Evolutionary conservation across 108 stramenopile species (phyloP), one percentile per base, ranked within the genome.

Genomic region (Nitzschia sp.): DNA sequence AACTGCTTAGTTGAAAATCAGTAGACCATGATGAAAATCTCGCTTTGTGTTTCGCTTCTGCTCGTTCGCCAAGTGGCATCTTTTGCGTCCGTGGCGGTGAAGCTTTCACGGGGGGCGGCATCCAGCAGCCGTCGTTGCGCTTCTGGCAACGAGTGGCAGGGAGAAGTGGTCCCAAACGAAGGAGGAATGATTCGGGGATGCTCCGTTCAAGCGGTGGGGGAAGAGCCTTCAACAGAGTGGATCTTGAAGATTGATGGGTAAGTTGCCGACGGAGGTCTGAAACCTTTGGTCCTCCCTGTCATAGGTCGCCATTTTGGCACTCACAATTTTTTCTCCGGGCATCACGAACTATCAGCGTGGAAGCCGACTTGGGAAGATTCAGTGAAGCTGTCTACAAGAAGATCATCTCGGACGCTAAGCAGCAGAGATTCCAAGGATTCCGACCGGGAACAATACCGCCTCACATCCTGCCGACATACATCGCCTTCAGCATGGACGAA

Each of bases 391-490:
- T 93, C 46, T 93, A 89, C 78, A 82, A 80, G 51, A 88, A 93
- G 68, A 68, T 90, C 11, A 90, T 76, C 19, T 51, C 51, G 15
- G 89, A 93, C 61, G 92, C 86, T 47, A 90, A 85, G 46, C 75
- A 71, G 32, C 85, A 93, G 60, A 58, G 69, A 42, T 93, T 93
- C 46, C 89, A 89, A 58, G 92, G 92, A 21, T 93, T 93, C 60
- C 82, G 84, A 23, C 89, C 92, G 2, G 92, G 92, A 46, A 90
- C 92, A 3, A 85, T 93, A 49, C 92, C 92, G 6, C 88, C 89
- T 32, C 92, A 93, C 68, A 75, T 93, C 32, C 53, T 75, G 11
- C 83, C 85, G 21, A 87, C 92, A 35, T 93, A 93, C 65, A 68
- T 72, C 18, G 83, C 83, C 4, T 91, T 89, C 77, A 72, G 85